Evolutionary conservation across 129 eudicot genomes (phyloP).

Genomic region (Flaveria bidentis): DNA sequence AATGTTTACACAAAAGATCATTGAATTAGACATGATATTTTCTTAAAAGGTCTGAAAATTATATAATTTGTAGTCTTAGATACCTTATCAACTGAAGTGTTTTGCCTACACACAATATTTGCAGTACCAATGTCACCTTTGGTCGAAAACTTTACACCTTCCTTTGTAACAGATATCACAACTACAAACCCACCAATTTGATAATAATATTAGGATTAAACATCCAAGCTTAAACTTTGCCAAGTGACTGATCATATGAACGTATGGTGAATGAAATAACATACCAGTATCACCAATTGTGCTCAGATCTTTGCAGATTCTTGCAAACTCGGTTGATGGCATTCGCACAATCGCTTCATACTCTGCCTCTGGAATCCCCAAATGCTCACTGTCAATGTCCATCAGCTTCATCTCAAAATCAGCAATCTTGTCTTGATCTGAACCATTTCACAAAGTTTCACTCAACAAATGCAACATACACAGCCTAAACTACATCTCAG

Average conservation of each 20-base stretch:
- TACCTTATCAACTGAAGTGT: constrained; percentile 60
- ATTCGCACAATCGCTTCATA: constrained; percentile 71
- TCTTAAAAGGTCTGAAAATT: neutral
- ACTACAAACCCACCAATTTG: constrained; percentile 36
- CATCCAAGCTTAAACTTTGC: neutral
- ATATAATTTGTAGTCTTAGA: neutral
- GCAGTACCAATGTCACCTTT: constrained; percentile 73
- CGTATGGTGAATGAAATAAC: neutral
- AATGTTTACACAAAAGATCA: constrained; percentile 12
- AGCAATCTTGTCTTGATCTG: constrained; percentile 74
- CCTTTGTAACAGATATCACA: constrained; percentile 61
- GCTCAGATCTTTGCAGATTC: constrained; percentile 68
- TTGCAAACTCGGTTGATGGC: constrained; percentile 69
- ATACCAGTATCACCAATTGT: constrained; percentile 72
- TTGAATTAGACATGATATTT: neutral
- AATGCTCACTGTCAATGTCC: constrained; percentile 83
- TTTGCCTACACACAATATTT: constrained; percentile 58
- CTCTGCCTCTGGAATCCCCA: constrained; percentile 73
- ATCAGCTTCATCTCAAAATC: constrained; percentile 86
- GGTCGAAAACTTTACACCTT: constrained; percentile 63
- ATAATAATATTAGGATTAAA: constrained; percentile 14
- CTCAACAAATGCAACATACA: constrained; percentile 9
- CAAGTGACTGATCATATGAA: neutral
- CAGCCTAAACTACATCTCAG: neutral
- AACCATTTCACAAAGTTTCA: constrained; percentile 34